phyloP scores from a whole-genome alignment of 2,329 filamentous ascomycete genomes.

The Pyricularia sp. region DNA sequence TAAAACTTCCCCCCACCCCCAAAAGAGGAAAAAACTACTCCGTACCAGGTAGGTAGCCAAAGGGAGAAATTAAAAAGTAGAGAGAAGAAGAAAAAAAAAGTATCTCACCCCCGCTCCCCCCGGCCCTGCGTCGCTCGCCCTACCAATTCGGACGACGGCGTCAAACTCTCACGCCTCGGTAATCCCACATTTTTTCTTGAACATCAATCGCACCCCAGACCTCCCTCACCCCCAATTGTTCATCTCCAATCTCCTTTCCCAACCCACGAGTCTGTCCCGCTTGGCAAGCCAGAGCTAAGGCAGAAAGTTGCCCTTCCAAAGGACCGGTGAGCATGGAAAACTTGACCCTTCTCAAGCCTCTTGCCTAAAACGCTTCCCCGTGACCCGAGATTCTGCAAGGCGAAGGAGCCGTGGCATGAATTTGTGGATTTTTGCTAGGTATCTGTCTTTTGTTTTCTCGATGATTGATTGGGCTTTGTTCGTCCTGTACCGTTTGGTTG shows the following conservation, averaged over 20 bases:
- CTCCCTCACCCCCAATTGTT: background rate
- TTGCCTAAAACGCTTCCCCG: too few relatives aligned
- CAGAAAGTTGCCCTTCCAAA: background rate
- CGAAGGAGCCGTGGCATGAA: background rate
- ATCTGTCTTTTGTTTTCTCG: background rate
- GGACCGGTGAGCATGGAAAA: background rate
- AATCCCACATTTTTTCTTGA: background rate
- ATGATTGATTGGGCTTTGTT: background rate
- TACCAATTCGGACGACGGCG: background rate
- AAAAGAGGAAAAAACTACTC: background rate
- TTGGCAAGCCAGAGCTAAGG: background rate
- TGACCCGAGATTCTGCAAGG: background rate
- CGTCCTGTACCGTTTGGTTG: background rate
- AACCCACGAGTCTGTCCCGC: background rate
- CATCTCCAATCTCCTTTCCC: background rate
- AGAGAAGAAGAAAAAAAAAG: background rate
- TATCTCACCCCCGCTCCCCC: too few relatives aligned
- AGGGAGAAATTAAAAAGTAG: background rate
- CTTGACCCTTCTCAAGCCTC: background rate
- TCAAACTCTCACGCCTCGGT: background rate
- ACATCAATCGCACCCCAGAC: background rate
- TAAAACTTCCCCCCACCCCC: too few relatives aligned
- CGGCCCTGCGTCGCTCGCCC: background rate
- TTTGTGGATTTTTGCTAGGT: background rate
- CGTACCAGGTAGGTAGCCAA: too few relatives aligned